Evolutionary conservation across 306 rosid species (phyloP), one percentile per base, ranked within the genome.

Genomic region (Biancaea sappan): DNA sequence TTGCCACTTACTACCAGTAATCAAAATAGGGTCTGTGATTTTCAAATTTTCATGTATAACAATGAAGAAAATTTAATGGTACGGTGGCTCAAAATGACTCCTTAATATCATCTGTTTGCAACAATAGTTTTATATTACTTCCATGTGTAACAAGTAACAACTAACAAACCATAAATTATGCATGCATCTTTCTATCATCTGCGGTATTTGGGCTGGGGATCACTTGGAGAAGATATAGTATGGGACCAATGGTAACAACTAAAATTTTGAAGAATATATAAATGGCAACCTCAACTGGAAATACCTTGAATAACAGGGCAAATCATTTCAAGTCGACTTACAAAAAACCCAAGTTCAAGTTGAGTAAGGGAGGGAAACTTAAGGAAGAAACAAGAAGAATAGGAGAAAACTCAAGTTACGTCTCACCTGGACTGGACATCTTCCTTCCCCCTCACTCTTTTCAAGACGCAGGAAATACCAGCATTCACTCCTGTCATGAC

Each of bases 401-500:
- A 41, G 19, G 24, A 38, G 4, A n/a, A 52, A 48, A 34, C 3
- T 22, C n/a, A 57, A 16, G 26, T 74, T 50, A 26, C 71, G 72
- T 5, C 86, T 82, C 35, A 95, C 99, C 98, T 90, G 35, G 90
- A 80, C 74, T 95, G 93, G 25, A 92, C 96, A 85, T 95, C 99
- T 75, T 95, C 99, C 84, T 92, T 95, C 67, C 99, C 98, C 79
- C 98, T 86, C 76, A 95, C 2, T 82, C 99, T 90, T 86, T 78
- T 95, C 98, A 95, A 83, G 35, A 92, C 88, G 80, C 90, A 90
- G 28, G 99, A 64, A 67, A 95, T 92, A 37, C 99, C 99, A 15
- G 99, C 99, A 81, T 92, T 95, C 71, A 86, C 97, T 71, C 99
- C 99, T 0, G 98, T 92, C 97, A 95, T 92, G 54, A 95, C 97